These are phyloP conservation scores for Globisporangium rhizosaccharum DNA, from an alignment of 352 stramenopile genomes.

Conservation along the genomic window DNA sequence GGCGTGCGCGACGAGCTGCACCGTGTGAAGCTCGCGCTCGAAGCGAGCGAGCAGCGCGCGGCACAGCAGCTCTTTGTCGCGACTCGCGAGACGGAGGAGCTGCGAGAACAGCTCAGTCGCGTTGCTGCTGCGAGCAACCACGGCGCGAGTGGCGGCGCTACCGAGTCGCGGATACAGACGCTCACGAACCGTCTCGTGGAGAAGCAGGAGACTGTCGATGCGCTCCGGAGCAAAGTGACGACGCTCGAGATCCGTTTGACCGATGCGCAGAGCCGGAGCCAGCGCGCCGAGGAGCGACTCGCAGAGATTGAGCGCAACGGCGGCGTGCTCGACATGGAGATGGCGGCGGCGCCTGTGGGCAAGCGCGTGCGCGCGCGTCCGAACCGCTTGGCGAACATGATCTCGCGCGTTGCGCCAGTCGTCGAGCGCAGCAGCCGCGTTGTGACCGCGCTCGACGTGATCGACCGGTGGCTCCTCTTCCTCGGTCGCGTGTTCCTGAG, in stretches of 20 bases:
- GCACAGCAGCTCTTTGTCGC: slow-evolving; percentile 33
- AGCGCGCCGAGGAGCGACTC: slow-evolving; percentile 54
- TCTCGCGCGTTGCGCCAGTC: slow-evolving; percentile 61
- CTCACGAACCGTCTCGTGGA: slow-evolving; percentile 78
- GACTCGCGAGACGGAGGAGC: slow-evolving; percentile 32
- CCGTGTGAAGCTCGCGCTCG: slow-evolving; percentile 38
- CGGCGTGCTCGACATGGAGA: slow-evolving; percentile 61
- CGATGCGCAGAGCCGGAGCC: slow-evolving; percentile 37
- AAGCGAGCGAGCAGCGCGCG: slow-evolving; percentile 26
- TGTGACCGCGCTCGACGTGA: slow-evolving; percentile 51
- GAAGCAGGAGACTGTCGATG: slow-evolving; percentile 79
- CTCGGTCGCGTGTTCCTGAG: slow-evolving; percentile 74
- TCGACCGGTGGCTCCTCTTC: slow-evolving; percentile 75
- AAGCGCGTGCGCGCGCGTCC: slow-evolving; percentile 33
- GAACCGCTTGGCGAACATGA: slow-evolving; percentile 64
- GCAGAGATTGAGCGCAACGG: slow-evolving; percentile 61
- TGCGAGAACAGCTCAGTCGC: slow-evolving; percentile 38
- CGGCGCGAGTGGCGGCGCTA: slow-evolving; percentile 20
- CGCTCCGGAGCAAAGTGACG: slow-evolving; percentile 52
- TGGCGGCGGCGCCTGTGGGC: slow-evolving; percentile 36
- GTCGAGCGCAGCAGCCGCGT: slow-evolving; percentile 64
- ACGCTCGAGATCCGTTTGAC: slow-evolving; percentile 68
- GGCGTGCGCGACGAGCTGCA: slow-evolving; percentile 49
- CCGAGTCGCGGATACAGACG: slow-evolving; percentile 63
- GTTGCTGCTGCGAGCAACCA: slow-evolving; percentile 17